These are phyloP conservation scores for Malbranchea zuffiana DNA, from an alignment of 2,329 filamentous ascomycete genomes.

Conservation along the genomic window DNA sequence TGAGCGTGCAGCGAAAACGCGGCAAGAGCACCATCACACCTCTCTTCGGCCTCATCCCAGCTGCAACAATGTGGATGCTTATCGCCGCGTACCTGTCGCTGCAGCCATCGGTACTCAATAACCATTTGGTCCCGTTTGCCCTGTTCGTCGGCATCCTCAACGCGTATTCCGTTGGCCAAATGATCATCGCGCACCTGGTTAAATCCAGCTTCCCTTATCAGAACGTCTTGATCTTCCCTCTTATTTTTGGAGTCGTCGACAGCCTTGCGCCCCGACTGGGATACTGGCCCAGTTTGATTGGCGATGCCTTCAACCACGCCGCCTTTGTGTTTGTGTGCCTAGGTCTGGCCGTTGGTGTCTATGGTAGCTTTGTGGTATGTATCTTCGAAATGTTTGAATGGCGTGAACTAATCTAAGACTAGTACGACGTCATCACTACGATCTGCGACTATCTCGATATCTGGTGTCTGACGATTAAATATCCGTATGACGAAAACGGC, in stretches of 20 bases:
- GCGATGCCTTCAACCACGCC: conserved; percentile 72
- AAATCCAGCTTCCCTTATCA: conserved; percentile 80
- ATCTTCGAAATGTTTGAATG: neutral
- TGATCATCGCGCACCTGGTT: conserved; percentile 89
- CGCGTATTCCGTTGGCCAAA: conserved; percentile 87
- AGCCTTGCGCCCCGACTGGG: conserved; percentile 60
- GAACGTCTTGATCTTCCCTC: conserved; percentile 71
- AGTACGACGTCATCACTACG: conserved; percentile 84
- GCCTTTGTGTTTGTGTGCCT: conserved; percentile 83
- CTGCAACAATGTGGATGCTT: conserved; percentile 65
- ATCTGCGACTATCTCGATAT: conserved; percentile 98
- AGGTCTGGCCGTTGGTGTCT: conserved; percentile 76
- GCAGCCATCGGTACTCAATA: conserved; percentile 69
- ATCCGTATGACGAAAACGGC: conserved; percentile 44
- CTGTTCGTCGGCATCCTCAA: conserved; percentile 85
- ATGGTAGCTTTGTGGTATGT: conserved; percentile 79
- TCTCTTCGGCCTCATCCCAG: conserved; percentile 71
- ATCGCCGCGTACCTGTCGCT: conserved; percentile 70
- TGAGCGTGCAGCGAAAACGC: conserved; percentile 63
- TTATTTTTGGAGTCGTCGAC: conserved; percentile 69
- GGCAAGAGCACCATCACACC: conserved; percentile 41
- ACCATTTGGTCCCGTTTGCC: conserved; percentile 79
- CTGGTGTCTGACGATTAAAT: conserved; percentile 96
- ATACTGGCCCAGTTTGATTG: conserved; percentile 66
- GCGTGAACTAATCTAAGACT: neutral